Evolutionary conservation across 208 protist species (phyloP).

Genomic region (Perkinsela sp.): DNA sequence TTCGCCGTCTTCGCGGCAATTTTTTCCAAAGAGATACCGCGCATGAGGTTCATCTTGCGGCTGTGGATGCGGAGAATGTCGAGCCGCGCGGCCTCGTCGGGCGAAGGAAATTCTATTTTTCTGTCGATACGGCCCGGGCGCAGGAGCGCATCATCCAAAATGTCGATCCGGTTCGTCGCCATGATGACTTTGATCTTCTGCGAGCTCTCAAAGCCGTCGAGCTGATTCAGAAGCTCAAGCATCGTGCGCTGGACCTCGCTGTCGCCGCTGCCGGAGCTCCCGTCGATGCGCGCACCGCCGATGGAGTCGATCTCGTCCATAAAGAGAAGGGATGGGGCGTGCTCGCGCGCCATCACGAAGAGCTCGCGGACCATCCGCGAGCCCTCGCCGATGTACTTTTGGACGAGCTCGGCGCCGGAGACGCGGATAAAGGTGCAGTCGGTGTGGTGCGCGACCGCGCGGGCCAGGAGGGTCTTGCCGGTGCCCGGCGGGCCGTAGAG

Average conservation of each 20-base stretch:
- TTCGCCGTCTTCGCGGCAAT: slow-evolving; percentile 83
- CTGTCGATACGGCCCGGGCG: slow-evolving; percentile 96
- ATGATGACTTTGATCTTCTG: slow-evolving; percentile 96
- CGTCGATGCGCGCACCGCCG: slow-evolving; percentile 68
- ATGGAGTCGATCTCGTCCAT: slow-evolving; percentile 99
- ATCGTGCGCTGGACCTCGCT: slow-evolving; percentile 98
- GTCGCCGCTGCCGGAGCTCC: slow-evolving; percentile 50
- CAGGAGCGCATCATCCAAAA: slow-evolving; percentile 94
- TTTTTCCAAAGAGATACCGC: slow-evolving; percentile 89
- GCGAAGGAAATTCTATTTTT: slow-evolving; percentile 96
- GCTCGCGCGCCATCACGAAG: slow-evolving; percentile 97
- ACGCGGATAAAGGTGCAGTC: slow-evolving; percentile 94
- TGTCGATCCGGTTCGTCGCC: slow-evolving; percentile 99
- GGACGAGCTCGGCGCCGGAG: slow-evolving; percentile 95
- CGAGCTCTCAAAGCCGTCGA: slow-evolving; percentile 96
- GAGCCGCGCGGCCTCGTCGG: slow-evolving; percentile 55
- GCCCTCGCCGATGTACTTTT: slow-evolving; percentile 99
- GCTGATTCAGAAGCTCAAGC: slow-evolving; percentile 98
- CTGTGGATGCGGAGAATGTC: slow-evolving; percentile 99
- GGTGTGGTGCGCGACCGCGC: slow-evolving; percentile 95
- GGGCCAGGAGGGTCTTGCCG: slow-evolving; percentile 90
- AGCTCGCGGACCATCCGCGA: slow-evolving; percentile 96
- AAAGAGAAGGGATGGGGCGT: slow-evolving; percentile 98
- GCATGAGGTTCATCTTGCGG: slow-evolving; percentile 96
- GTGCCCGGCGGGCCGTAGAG: slow-evolving; percentile 87